A percentile compares a stretch with the other conserved stretches of the same genome.
Evolutionary conservation across 345 rosid genomes (phyloP).

Genomic region (Dovyalis caffra): DNA sequence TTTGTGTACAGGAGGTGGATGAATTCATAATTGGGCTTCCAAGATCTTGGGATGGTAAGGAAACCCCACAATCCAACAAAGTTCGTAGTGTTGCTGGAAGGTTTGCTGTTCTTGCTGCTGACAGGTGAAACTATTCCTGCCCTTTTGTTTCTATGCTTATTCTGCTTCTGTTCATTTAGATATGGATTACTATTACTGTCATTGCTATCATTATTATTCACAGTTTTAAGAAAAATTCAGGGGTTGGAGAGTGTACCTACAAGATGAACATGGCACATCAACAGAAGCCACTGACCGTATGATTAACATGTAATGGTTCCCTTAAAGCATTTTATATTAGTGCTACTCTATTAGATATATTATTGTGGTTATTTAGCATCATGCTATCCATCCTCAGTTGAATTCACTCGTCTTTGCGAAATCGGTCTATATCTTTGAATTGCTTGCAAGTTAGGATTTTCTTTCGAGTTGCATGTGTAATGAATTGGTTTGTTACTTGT

Average conservation of each 20-base stretch:
- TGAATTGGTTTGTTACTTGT: not conserved
- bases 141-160: not conserved
- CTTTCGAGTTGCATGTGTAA: not conserved
- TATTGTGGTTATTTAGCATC: not conserved
- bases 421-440: not conserved
- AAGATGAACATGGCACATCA: conserved; percentile 86
- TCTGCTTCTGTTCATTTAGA: not conserved
- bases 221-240: conserved; percentile 36
- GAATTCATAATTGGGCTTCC: conserved; percentile 87
- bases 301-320: conserved; percentile 60
- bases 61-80: conserved; percentile 79
- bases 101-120: conserved; percentile 70
- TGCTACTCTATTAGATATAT: not conserved
- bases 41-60: conserved; percentile 73
- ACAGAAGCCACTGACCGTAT: conserved; percentile 59
- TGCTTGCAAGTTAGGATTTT: not conserved
- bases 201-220: conserved; percentile 13
- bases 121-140: conserved; percentile 40
- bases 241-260: conserved; percentile 89
- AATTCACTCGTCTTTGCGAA: not conserved
- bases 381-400: too few relatives aligned
- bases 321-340: not conserved
- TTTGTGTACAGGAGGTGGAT: conserved; percentile 58
- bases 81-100: conserved; percentile 81
- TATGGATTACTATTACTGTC: too few relatives aligned